phyloP scores from a whole-genome alignment of 2,329 filamentous ascomycete species.

The Pseudocercospora vitis region DNA sequence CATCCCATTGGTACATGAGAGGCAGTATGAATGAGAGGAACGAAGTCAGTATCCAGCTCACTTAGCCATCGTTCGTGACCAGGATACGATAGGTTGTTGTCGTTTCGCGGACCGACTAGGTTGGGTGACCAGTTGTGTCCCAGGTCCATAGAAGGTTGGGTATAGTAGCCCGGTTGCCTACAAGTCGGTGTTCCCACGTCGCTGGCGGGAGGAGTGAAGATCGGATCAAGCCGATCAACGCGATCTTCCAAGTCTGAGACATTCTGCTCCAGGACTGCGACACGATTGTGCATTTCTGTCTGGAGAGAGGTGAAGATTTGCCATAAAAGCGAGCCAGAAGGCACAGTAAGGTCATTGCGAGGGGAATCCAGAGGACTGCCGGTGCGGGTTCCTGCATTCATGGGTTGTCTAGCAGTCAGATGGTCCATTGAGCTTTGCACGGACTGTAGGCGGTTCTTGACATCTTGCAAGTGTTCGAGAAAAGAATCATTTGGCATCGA shows the following conservation, averaged over 20 bases:
- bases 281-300: slow-evolving; percentile 23
- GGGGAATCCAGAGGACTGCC: neutral
- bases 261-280: slow-evolving; percentile 25
- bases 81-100: neutral
- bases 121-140: neutral
- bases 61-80: neutral
- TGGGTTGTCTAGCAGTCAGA: neutral
- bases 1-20: neutral
- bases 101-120: neutral
- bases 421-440: slow-evolving; percentile 18
- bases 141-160: neutral
- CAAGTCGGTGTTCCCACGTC: neutral
- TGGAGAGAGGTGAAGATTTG: slow-evolving; percentile 27
- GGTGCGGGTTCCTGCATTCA: slow-evolving; percentile 2
- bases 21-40: neutral
- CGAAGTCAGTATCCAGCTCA: slow-evolving; percentile 1
- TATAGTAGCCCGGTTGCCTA: neutral
- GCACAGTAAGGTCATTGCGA: slow-evolving; percentile 15
- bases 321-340: slow-evolving; percentile 29
- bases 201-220: slow-evolving; percentile 26
- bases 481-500: slow-evolving; percentile 12
- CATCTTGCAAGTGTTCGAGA: slow-evolving; percentile 16
- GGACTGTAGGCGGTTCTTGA: slow-evolving; percentile 17
- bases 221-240: slow-evolving; percentile 24
- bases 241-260: slow-evolving; percentile 29